phyloP scores from a whole-genome alignment of 345 rosid species.

The Laguncularia racemosa region DNA sequence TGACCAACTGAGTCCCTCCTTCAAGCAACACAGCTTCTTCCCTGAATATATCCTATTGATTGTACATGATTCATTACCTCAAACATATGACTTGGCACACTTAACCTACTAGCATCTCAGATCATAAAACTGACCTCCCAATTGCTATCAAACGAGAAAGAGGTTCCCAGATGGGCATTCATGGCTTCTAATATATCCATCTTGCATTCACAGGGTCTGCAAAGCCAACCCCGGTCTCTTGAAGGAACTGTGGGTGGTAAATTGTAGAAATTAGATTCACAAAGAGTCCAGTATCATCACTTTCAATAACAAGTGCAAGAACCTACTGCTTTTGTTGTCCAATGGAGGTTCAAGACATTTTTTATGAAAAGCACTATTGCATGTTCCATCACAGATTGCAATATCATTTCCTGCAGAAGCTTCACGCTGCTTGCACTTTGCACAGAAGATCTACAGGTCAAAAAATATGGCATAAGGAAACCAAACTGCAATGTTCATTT shows the following conservation, averaged over 20 bases:
- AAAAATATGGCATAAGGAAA: constrained; percentile 11
- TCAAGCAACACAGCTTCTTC: constrained; percentile 70
- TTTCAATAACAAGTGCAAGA: constrained; percentile 4
- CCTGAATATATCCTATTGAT: constrained; percentile 68
- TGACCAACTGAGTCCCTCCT: constrained; percentile 39
- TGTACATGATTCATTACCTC: constrained; percentile 6
- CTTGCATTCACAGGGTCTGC: constrained; percentile 83
- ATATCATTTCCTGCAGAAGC: constrained; percentile 88
- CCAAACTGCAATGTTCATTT: neutral
- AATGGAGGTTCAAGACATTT: constrained; percentile 88
- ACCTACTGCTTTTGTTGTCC: constrained; percentile 80
- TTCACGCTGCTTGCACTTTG: constrained; percentile 79
- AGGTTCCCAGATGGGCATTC: constrained; percentile 93
- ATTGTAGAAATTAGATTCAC: constrained; percentile 13
- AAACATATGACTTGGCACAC: neutral
- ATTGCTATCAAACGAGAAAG: constrained; percentile 48
- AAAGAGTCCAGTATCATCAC: neutral
- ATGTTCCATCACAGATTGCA: constrained; percentile 91
- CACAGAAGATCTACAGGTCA: constrained; percentile 73
- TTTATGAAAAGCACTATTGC: constrained; percentile 93
- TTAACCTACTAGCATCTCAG: too few species aligned
- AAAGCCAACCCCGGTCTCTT: constrained; percentile 97
- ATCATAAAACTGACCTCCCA: constrained; percentile 59
- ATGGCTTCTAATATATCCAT: constrained; percentile 82
- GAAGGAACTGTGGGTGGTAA: constrained; percentile 71